Evolutionary conservation across 805 yeast genomes (phyloP).

Genomic region (Maudiozyma barnettii): DNA sequence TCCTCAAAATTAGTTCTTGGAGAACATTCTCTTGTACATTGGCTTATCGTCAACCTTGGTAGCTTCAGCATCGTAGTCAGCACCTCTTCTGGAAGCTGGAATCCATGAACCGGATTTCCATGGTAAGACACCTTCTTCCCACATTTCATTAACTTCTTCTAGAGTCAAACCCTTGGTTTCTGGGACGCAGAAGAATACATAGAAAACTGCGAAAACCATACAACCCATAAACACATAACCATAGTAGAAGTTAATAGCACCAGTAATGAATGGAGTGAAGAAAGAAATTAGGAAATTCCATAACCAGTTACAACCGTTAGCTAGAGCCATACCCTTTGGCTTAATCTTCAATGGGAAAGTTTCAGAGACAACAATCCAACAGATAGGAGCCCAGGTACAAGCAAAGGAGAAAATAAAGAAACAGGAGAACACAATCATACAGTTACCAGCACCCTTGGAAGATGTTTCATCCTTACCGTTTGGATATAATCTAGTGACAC

Average conservation of each 20-base stretch:
- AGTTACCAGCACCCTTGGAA: constrained; percentile 49
- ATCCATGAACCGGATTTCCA: constrained; percentile 37
- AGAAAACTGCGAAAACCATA: constrained; percentile 43
- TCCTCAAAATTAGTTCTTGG: not conserved
- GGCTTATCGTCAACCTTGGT: constrained; percentile 10
- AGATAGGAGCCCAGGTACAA: constrained; percentile 61
- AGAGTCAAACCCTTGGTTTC: constrained; percentile 47
- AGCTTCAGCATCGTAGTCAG: constrained; percentile 8
- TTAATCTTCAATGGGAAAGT: constrained; percentile 46
- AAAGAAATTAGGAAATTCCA: constrained; percentile 58
- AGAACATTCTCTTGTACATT: constrained; percentile 9
- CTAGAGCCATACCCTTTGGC: constrained; percentile 43
- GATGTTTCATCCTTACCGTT: constrained; percentile 29
- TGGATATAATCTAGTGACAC: constrained; percentile 36
- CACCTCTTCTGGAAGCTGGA: constrained; percentile 31
- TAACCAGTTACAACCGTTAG: constrained; percentile 50
- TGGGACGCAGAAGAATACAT: constrained; percentile 19
- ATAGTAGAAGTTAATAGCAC: constrained; percentile 34
- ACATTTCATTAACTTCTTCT: constrained; percentile 66
- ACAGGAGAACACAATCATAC: constrained; percentile 59
- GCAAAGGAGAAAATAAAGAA: constrained; percentile 60
- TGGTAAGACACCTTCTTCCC: constrained; percentile 28
- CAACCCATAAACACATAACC: constrained; percentile 56
- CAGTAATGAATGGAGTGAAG: constrained; percentile 55
- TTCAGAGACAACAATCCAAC: constrained; percentile 47